Percentiles rank a stretch among this genome's conserved stretches.
Conservation (phyloP, 2,329 filamentous ascomycete genomes). For the Epichloe baconii region DNA sequence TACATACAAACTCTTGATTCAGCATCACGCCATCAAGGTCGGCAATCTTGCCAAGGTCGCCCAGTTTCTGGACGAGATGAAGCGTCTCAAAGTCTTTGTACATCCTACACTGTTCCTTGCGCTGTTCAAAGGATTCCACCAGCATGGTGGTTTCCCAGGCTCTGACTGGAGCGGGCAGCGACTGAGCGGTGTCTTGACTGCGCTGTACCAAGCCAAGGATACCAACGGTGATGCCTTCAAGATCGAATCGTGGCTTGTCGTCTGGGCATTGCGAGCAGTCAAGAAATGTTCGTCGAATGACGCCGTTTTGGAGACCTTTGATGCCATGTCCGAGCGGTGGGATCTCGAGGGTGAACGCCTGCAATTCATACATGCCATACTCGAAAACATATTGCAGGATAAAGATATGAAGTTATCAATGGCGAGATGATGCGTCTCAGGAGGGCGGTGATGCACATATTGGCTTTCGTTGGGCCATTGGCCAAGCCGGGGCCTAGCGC, state of each 20-base stretch:
- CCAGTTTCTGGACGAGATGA: slow-evolving; percentile 71
- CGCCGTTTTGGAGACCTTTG: slow-evolving; percentile 41
- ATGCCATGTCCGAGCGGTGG: slow-evolving; percentile 35
- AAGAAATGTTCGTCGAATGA: slow-evolving; percentile 41
- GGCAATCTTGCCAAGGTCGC: slow-evolving; percentile 63
- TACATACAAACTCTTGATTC: slow-evolving; percentile 70
- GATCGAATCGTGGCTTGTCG: slow-evolving; percentile 47
- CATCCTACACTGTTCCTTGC: slow-evolving; percentile 68
- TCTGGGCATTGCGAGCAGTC: slow-evolving; percentile 51
- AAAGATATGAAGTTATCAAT: slow-evolving; percentile 17
- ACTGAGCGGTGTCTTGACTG: slow-evolving; percentile 55
- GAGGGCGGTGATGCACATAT: neutral
- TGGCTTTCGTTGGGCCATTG: neutral
- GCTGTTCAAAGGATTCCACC: slow-evolving; percentile 69
- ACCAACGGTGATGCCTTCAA: slow-evolving; percentile 31
- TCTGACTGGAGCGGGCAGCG: slow-evolving; percentile 59
- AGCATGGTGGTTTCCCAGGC: slow-evolving; percentile 51
- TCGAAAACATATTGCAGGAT: slow-evolving; percentile 28
- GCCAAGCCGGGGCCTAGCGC: neutral
- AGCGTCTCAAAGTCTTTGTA: slow-evolving; percentile 49
- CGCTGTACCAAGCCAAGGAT: slow-evolving; percentile 46
- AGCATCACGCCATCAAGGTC: slow-evolving; percentile 53
- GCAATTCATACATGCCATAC: slow-evolving; percentile 33
- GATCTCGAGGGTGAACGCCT: slow-evolving; percentile 25
- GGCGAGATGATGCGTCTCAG: slow-evolving; percentile 12